phyloP scores from a whole-genome alignment of 2,329 filamentous ascomycete species.

The Aspergillus oerlinghausenensis region DNA sequence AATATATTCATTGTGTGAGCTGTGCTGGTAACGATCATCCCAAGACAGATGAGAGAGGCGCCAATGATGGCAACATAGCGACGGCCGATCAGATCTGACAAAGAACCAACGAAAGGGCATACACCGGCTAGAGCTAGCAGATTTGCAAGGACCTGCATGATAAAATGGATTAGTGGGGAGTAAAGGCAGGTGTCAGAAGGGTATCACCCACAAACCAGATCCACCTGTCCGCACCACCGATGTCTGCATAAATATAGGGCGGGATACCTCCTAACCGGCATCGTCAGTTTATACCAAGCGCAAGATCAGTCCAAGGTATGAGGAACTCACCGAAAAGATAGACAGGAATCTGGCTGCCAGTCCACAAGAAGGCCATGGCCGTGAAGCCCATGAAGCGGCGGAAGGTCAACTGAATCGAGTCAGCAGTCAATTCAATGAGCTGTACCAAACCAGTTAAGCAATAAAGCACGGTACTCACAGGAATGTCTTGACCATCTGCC shows the following conservation, averaged over 20 bases:
- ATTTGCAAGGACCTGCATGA: slow-evolving; percentile 43
- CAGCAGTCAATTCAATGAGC: slow-evolving; percentile 1
- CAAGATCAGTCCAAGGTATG: slow-evolving; percentile 5
- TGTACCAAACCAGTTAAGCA: slow-evolving; percentile 1
- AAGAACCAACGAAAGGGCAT: slow-evolving; percentile 61
- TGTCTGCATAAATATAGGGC: slow-evolving; percentile 54
- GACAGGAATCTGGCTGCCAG: slow-evolving; percentile 57
- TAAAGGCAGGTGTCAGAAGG: neutral
- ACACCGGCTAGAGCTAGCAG: slow-evolving; percentile 53
- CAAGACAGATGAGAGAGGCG: slow-evolving; percentile 50
- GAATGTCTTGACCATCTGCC: slow-evolving; percentile 37
- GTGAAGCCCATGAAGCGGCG: slow-evolving; percentile 50
- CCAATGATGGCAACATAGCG: slow-evolving; percentile 57
- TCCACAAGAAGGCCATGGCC: slow-evolving; percentile 59
- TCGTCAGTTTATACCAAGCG: slow-evolving; percentile 1
- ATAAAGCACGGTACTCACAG: slow-evolving; percentile 30
- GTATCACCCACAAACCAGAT: slow-evolving; percentile 51
- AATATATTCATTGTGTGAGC: slow-evolving; percentile 57
- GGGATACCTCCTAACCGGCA: slow-evolving; percentile 39
- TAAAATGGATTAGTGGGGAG: neutral
- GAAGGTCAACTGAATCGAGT: slow-evolving; percentile 45
- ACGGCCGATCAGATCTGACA: slow-evolving; percentile 61
- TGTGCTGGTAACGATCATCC: slow-evolving; percentile 57
- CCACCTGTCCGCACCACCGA: slow-evolving; percentile 58
- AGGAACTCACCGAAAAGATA: slow-evolving; percentile 44